Evolutionary conservation across 176 grass and related monocot species (phyloP), one percentile per base, ranked within the genome.

Genomic region (Carex littledalei): DNA sequence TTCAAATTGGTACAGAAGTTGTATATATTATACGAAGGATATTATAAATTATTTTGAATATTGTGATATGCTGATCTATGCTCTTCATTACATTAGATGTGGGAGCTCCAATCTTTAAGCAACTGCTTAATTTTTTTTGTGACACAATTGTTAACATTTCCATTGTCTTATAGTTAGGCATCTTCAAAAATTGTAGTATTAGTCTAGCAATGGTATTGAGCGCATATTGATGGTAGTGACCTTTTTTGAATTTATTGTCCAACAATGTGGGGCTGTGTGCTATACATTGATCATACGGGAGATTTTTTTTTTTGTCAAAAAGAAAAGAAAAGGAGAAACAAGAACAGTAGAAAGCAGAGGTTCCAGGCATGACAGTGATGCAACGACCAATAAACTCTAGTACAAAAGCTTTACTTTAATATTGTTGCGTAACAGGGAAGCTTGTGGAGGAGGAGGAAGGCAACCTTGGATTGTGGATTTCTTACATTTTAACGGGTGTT

Each of bases 391-490:
- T 41, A 81, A 89, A 29, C 13, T 35, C 26, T 74, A 62, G 4
- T 73, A 74, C 69, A 17, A 78, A 32, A 17, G 57, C 14, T 78
- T 16, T 78, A 8, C 6, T 1, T 18, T 81, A n/a, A n/a, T n/a
- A n/a, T 47, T 86, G 22, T 57, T 89, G 16, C 79, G 55, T 87
- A 89, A 79, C 88, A 95, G 96, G 96, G 82, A 99, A 94, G 63
- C 89, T 99, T 89, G 96, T 99, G 49, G 93, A 95, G 78, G 96
- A 99, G 84, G 96, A 99, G 65, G 90, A 95, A 90, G 96, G 96
- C 67, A 99, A 68, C 58, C 87, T 95, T 75, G 93, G 91, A 81
- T 88, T 99, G 86, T 99, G 96, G 96, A 88, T 99, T 63, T 92
- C 96, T 87, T 99, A 99, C 83, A 92, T 99, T 87, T 83, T 99